Base-by-base conservation (phyloP, 441 rosid species). In the Hura crepitans region DNA sequence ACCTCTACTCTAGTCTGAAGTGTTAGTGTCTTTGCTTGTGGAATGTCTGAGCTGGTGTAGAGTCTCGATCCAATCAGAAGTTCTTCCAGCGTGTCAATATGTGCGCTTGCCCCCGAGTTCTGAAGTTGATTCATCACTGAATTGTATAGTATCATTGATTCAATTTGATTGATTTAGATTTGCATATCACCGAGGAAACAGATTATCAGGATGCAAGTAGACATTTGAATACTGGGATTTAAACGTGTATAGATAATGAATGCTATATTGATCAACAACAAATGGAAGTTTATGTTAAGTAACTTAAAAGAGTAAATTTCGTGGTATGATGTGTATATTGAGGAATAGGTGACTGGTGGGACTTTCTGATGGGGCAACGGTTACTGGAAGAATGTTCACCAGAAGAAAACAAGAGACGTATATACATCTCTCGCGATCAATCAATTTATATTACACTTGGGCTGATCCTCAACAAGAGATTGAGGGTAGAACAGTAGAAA, bases 1-100 rank as follows among this genome's bases (percentile, higher is more conserved):
- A 84, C 27, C 97, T 95, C 57, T 89, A 85, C 75, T 79, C 83
- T 18, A 77, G 79, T 46, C 77, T 86, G 45, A 79, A 73, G 20
- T 70, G 73, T 31, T 85, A 87, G 71, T 66, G 3, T 54, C 69
- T 18, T 49, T 51, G 43, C 43, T 7, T 27, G 59, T 55, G 47
- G 27, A 37, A 17, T 20, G 61, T 28, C 63, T 56, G 20, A 22
- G 59, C 37, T 25, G 31, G 23, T 71, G 31, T 53, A 30, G 60
- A 51, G 50, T 22, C n/a, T 33, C 37, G 2, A 30, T 64, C 22
- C 17, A 28, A 18, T 27, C 42, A 10, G 20, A 51, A 65, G 25
- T 50, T 31, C 58, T 53, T 50, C 31, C 46, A 17, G 35, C 50
- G 33, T 35, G 42, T 50, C 47, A 14, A 31, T 20, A 23, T 25